A percentile compares a stretch with the other conserved stretches of the same genome.
These are phyloP conservation scores for Tulasnella sp. DNA, from an alignment of 768 basidiomycete species.

Conservation along the genomic window DNA sequence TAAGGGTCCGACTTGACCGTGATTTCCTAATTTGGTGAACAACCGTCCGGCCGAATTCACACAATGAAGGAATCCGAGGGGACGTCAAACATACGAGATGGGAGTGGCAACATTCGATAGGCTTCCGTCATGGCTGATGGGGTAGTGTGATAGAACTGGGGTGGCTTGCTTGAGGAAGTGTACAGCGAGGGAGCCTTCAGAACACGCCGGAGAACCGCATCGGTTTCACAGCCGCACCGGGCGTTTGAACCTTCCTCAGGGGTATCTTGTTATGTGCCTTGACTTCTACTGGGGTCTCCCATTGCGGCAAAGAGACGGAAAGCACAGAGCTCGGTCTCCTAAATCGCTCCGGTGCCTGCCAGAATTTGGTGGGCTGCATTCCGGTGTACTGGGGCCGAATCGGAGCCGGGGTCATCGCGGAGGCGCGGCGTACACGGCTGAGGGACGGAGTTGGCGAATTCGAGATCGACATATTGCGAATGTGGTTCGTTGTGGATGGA, in stretches of 20 bases:
- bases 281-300: conserved; percentile 5
- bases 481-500: conserved; percentile 4
- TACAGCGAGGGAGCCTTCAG: not conserved
- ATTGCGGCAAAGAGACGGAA: not conserved
- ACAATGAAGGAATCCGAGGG: not conserved
- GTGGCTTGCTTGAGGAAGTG: not conserved
- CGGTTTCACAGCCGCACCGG: not conserved
- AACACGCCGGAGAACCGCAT: conserved; percentile 18
- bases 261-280: conserved; percentile 20
- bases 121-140: not conserved
- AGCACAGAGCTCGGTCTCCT: conserved; percentile 11
- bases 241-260: conserved; percentile 14
- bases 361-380: not conserved
- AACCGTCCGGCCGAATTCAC: not conserved
- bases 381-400: not conserved
- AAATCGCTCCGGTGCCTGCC: not conserved
- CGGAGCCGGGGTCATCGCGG: conserved; percentile 2
- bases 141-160: not conserved
- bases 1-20: conserved; percentile 1
- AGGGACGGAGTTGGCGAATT: conserved; percentile 3
- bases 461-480: not conserved
- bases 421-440: not conserved
- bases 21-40: not conserved
- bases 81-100: not conserved
- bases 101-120: not conserved